Conservation (phyloP, 1,284 basidiomycete species). For the Sporisorium sorghi region DNA sequence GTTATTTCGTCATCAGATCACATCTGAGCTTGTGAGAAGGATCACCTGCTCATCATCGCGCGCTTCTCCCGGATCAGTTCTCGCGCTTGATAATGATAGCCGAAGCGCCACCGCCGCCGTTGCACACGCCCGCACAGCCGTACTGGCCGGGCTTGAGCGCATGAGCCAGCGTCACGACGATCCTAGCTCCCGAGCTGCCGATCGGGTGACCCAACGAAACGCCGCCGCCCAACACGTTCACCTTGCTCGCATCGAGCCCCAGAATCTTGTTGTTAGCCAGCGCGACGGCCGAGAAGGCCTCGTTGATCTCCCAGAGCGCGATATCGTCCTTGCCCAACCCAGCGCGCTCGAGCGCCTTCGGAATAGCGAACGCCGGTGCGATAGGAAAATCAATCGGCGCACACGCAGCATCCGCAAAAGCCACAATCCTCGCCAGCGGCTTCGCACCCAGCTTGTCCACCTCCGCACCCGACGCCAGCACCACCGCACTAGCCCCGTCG, state of each 20-base stretch:
- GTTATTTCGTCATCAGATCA: not conserved
- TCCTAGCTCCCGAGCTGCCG: constrained; percentile 93
- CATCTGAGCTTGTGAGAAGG: not conserved
- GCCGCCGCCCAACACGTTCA: constrained; percentile 86
- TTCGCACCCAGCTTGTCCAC: constrained; percentile 68
- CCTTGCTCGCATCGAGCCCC: constrained; percentile 79
- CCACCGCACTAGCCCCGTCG: constrained; percentile 71
- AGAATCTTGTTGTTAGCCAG: constrained; percentile 69
- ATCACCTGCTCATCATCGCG: no score
- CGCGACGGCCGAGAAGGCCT: constrained; percentile 71
- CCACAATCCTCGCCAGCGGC: constrained; percentile 70
- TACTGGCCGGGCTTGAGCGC: constrained; percentile 93
- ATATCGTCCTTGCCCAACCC: constrained; percentile 86
- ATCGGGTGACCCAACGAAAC: constrained; percentile 74
- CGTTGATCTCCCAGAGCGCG: constrained; percentile 94
- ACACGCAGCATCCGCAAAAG: constrained; percentile 95
- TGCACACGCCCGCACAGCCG: constrained; percentile 97
- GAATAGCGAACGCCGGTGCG: constrained; percentile 91
- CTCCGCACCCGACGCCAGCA: constrained; percentile 68
- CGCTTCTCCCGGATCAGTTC: no score
- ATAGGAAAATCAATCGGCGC: constrained; percentile 97
- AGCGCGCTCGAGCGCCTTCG: constrained; percentile 86
- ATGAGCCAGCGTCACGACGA: constrained; percentile 93
- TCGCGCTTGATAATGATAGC: constrained; percentile 62
- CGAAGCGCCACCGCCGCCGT: constrained; percentile 71